A percentile compares a stretch with the other conserved stretches of the same genome.
Evolutionary conservation across 2,329 filamentous ascomycete species (phyloP).

Genomic region (Fusarium napiforme): DNA sequence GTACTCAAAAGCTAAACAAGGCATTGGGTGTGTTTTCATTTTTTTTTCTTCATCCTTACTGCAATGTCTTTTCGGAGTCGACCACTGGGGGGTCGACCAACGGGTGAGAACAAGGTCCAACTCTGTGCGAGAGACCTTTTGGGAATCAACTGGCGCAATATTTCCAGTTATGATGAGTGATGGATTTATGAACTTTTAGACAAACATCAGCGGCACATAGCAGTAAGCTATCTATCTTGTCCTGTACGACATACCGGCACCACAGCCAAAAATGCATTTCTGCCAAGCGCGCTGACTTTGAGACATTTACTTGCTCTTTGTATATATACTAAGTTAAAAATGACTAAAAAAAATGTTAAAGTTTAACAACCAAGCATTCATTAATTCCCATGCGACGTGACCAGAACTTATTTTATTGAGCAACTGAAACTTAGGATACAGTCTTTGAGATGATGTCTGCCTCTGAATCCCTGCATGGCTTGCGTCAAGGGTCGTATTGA

Average conservation of each 20-base stretch:
- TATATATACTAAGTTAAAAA: conserved; percentile 9
- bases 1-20: conserved; percentile 32
- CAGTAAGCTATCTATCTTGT: conserved; percentile 34
- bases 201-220: conserved; percentile 32
- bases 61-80: conserved; percentile 1
- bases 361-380: neutral
- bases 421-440: neutral
- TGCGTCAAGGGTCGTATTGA: neutral
- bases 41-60: neutral
- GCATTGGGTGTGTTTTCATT: conserved; percentile 27
- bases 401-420: neutral
- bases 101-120: neutral
- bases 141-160: conserved; percentile 23
- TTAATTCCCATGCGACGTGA: neutral
- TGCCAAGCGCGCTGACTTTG: conserved; percentile 19
- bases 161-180: conserved; percentile 36
- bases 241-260: conserved; percentile 30
- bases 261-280: conserved; percentile 16
- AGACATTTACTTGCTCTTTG: conserved; percentile 8
- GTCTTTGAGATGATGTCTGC: neutral
- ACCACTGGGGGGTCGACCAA: conserved; percentile 1
- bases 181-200: conserved; percentile 40
- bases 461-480: neutral
- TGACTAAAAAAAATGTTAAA: conserved; percentile 7
- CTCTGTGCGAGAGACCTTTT: neutral